Base-by-base conservation (phyloP, 352 stramenopile genomes). In the Pythium monospermum region DNA sequence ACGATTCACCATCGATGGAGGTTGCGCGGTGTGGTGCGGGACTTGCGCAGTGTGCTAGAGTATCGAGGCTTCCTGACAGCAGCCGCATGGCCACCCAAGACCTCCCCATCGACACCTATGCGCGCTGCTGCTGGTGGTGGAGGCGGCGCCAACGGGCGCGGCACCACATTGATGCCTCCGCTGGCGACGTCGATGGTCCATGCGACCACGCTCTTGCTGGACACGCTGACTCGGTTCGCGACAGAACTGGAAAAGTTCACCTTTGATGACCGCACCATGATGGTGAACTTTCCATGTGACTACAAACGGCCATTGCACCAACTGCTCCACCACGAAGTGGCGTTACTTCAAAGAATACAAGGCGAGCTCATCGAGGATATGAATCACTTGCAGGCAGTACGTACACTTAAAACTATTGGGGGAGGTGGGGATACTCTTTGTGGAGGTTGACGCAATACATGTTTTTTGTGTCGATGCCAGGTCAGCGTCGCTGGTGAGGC, bases 271-370 rank as follows among this genome's bases (percentile, higher is more conserved):
- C 19, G 22, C 12, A 15, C 25, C 0, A 15, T 69, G 0, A 18
- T n/a, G 3, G 43, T 64, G 4, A 45, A 42, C 15, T 69, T 46
- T 19, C 40, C 40, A 15, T 19, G 49, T 18, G 41, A 67, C 13
- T 62, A 66, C 47, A 61, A 65, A 39, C 36, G 38, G 4, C 55
- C 60, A 32, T 30, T 73, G 4, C 45, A 71, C 36, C 13, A 50
- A 10, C 28, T 67, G 19, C 25, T 69, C 4, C 52, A 49, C 2
- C 31, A 37, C 28, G 64, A 73, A 32, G 15, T 61, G 0, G 31
- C 30, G 1, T 27, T 12, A 0, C n/a, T 62, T 2, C 23, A 37
- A 5, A 19, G 13, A 10, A 48, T 49, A 0, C 54, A 35, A 8
- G 41, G 42, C 12, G 22, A 36, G 6, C 36, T 61, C 6, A 19